phyloP scores from a whole-genome alignment of 805 yeast species.

The Blastobotrys parvus region DNA sequence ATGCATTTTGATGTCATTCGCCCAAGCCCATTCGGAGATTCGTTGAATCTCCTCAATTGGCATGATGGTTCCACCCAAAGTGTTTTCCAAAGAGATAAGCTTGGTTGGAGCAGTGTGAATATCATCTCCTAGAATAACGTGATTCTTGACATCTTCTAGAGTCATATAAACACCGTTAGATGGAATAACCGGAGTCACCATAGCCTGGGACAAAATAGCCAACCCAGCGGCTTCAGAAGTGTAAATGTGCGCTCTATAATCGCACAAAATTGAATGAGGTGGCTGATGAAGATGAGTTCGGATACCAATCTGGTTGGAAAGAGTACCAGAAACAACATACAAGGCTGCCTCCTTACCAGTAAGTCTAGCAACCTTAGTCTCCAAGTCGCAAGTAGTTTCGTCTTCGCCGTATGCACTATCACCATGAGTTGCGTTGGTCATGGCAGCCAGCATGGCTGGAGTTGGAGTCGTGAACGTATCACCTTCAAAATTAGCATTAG shows the following conservation, averaged over 20 bases:
- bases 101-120: conserved; percentile 85
- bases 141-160: conserved; percentile 63
- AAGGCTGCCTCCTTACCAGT: conserved; percentile 77
- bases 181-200: conserved; percentile 80
- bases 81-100: conserved; percentile 79
- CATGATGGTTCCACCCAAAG: conserved; percentile 71
- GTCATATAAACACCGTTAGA: conserved; percentile 69
- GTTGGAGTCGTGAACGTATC: conserved; percentile 93
- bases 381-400: conserved; percentile 54
- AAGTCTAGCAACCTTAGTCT: conserved; percentile 52
- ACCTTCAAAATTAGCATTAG: conserved; percentile 25
- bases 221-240: conserved; percentile 86
- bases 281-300: conserved; percentile 73
- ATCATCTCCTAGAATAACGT: conserved; percentile 67
- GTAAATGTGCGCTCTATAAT: conserved; percentile 76
- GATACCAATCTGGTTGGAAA: conserved; percentile 81
- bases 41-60: conserved; percentile 71
- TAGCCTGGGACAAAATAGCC: conserved; percentile 82
- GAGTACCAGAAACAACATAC: conserved; percentile 81
- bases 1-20: conserved; percentile 54
- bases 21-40: conserved; percentile 63
- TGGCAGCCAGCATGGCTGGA: conserved; percentile 57
- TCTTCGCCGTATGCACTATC: conserved; percentile 91
- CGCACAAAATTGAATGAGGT: conserved; percentile 80
- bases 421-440: conserved; percentile 53